A percentile compares a stretch with the other conserved stretches of the same genome.
phyloP scores from a whole-genome alignment of 805 yeast genomes.

The Cyberlindnera maclurae region DNA sequence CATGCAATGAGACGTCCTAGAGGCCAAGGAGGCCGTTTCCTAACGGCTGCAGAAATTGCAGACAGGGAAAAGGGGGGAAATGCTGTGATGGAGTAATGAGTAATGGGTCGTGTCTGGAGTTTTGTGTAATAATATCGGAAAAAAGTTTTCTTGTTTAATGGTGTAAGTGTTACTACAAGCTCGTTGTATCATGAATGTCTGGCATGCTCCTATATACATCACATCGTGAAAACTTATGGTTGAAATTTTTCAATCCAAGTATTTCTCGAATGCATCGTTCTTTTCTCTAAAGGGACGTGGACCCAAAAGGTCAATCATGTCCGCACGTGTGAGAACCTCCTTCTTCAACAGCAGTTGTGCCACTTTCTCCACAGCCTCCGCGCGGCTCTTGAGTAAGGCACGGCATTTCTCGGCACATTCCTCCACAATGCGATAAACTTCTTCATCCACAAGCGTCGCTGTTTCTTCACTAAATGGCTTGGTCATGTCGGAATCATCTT shows the following conservation, averaged over 20 bases:
- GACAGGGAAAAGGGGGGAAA: conserved; percentile 38
- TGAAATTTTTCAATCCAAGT: conserved; percentile 31
- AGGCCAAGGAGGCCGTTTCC: conserved; percentile 96
- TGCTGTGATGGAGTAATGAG: not conserved
- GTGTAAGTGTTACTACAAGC: too few relatives aligned
- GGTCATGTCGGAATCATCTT: conserved; percentile 56
- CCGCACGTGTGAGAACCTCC: conserved; percentile 91
- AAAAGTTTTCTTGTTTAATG: too few relatives aligned
- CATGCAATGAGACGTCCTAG: conserved; percentile 99
- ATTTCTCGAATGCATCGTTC: conserved; percentile 86
- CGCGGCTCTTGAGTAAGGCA: conserved; percentile 57
- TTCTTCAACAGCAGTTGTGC: conserved; percentile 82
- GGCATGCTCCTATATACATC: not conserved
- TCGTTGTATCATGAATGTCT: not conserved
- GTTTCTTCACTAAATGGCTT: conserved; percentile 91
- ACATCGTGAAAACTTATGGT: not conserved
- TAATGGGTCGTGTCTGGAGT: not conserved
- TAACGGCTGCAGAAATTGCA: conserved; percentile 84
- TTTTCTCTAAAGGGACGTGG: conserved; percentile 87
- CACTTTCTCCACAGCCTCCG: conserved; percentile 72
- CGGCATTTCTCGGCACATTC: conserved; percentile 71
- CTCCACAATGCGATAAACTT: conserved; percentile 69
- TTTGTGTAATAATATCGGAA: not conserved
- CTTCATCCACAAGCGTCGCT: conserved; percentile 71
- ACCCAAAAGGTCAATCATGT: conserved; percentile 84